These are phyloP conservation scores for Mucor sp. DNA, from an alignment of 371 early-diverging fungal genomes.

Conservation along the genomic window DNA sequence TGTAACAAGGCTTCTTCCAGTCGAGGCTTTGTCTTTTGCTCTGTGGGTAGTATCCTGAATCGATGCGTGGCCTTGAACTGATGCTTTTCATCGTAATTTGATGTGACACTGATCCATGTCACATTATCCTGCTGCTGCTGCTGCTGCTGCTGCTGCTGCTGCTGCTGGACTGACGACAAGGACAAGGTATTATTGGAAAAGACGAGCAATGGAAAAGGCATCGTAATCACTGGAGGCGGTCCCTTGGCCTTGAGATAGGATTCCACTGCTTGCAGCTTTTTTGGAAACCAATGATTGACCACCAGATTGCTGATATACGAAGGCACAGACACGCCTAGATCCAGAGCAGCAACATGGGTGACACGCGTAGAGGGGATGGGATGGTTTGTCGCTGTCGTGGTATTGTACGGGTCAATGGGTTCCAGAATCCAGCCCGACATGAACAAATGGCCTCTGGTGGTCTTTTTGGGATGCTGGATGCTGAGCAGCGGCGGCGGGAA, in stretches of 20 bases:
- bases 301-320: constrained; percentile 56
- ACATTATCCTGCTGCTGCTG: not conserved
- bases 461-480: constrained; percentile 36
- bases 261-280: constrained; percentile 51
- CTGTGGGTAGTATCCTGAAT: not conserved
- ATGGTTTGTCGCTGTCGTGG: constrained; percentile 46
- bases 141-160: too few species aligned
- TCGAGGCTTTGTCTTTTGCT: not conserved
- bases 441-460: constrained; percentile 41
- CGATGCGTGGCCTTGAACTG: constrained; percentile 8
- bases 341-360: constrained; percentile 51
- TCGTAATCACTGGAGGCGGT: constrained; percentile 46
- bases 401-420: constrained; percentile 60
- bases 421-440: constrained; percentile 65
- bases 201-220: constrained; percentile 12
- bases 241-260: constrained; percentile 51
- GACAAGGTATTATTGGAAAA: constrained; percentile 8
- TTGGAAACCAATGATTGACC: constrained; percentile 40
- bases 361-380: constrained; percentile 63
- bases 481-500: constrained; percentile 27
- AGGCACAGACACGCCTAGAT: constrained; percentile 55
- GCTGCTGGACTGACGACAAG: too few species aligned
- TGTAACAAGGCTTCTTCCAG: not conserved
- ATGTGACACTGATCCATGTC: constrained; percentile 16
- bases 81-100: constrained; percentile 7